Evolutionary conservation across 2,329 filamentous ascomycete species (phyloP).

Genomic region (Clonostachys byssicola): DNA sequence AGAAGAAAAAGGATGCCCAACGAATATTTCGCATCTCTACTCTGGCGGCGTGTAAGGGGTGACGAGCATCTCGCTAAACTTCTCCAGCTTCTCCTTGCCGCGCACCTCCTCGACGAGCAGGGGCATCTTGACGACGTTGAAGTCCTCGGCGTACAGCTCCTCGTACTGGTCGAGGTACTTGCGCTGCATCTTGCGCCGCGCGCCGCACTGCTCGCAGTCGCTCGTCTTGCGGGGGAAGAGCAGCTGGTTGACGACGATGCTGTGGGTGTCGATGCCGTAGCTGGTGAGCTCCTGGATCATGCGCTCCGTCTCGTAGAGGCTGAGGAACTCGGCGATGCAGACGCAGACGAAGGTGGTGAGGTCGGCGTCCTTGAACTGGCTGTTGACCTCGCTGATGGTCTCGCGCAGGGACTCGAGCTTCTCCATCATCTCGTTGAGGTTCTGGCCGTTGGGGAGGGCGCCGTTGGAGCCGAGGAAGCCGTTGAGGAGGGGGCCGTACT

Average conservation of each 20-base stretch:
- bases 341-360: conserved; percentile 98
- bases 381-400: conserved; percentile 93
- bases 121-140: conserved; percentile 99
- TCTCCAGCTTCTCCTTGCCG: conserved; percentile 90
- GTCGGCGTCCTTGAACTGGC: conserved; percentile 95
- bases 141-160: conserved; percentile 91
- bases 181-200: conserved; percentile 95
- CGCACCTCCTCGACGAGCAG: conserved; percentile 91
- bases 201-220: conserved; percentile 91
- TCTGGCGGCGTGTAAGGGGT: conserved; percentile 69
- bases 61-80: conserved; percentile 82
- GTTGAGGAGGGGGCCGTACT: conserved; percentile 95
- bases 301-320: conserved; percentile 95
- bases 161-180: conserved; percentile 99
- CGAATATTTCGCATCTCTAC: conserved; percentile 12
- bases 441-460: conserved; percentile 83
- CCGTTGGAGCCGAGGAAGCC: conserved; percentile 79
- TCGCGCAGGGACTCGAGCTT: conserved; percentile 92
- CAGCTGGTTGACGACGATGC: conserved; percentile 97
- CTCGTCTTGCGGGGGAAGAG: conserved; percentile 85
- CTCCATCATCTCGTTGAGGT: conserved; percentile 84
- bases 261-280: conserved; percentile 94
- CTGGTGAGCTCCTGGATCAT: conserved; percentile 97
- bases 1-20: no score
- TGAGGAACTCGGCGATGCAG: conserved; percentile 95